phyloP scores from a whole-genome alignment of 2,329 filamentous ascomycete genomes.

The Fusarium albosuccineum region DNA sequence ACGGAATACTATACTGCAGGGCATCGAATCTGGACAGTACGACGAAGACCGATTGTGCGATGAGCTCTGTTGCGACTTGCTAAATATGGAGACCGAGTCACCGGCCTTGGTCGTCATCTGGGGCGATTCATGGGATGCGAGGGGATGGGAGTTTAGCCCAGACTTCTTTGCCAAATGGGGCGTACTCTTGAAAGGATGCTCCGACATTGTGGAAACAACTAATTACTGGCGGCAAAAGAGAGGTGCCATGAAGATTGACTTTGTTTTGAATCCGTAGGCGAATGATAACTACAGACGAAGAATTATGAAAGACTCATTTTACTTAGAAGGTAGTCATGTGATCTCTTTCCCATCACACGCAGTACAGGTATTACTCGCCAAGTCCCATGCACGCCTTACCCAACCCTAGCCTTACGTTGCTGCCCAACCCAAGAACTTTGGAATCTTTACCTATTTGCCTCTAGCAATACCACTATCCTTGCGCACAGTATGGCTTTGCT shows the following conservation, averaged over 20 bases:
- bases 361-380: too few species aligned
- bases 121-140: neutral
- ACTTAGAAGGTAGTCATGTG: too few species aligned
- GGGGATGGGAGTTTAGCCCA: neutral
- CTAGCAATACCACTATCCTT: too few species aligned
- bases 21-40: neutral
- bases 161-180: constrained; percentile 1
- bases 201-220: neutral
- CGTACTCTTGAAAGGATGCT: neutral
- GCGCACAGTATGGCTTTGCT: too few species aligned
- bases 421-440: too few species aligned
- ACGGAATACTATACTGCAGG: neutral
- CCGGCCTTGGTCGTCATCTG: neutral
- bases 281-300: too few species aligned
- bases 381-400: too few species aligned
- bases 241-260: neutral
- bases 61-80: neutral
- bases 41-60: neutral
- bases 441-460: too few species aligned
- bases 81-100: neutral
- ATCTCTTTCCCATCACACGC: too few species aligned
- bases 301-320: too few species aligned
- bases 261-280: neutral
- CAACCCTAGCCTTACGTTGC: too few species aligned
- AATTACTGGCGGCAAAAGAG: neutral